Base-by-base conservation (phyloP, 768 basidiomycete genomes). In the Auriscalpium microsporum region DNA sequence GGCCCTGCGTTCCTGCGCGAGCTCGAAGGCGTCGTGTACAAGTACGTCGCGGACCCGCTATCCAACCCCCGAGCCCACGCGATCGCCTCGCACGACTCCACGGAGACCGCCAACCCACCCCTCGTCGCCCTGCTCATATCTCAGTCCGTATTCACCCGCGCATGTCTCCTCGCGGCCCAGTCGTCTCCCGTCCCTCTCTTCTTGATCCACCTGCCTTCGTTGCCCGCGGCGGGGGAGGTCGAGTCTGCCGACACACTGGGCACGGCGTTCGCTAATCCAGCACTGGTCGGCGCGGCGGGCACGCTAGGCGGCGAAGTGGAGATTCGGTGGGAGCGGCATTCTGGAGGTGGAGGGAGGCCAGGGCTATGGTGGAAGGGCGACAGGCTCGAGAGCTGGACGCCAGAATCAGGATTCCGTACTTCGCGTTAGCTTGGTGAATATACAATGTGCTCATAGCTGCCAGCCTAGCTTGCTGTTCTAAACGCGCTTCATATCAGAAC, bases 1-100 rank as follows among this genome's bases (percentile, higher is more conserved):
- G 79, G 88, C 3, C 91, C 93, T 2, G 82, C 83, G 23, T 86
- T 85, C 62, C 79, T 96, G 0, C 82, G 94, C 35, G 94, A 96
- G 66, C 76, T 94, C 72, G 94, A 96, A 65, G 94, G 94, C n/a
- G 93, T 94, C 11, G 69, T 86, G 53, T 75, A 78, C 62, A 77
- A 80, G 9, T 76, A 81, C 62, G 59, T 36, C 56, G 28, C 48
- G 33, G 44, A 11, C 48, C 2, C 11, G 14, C 37, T 10, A 19
- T 40, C 7, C 9, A 48, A 45, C 13, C 28, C 52, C 6, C 44
- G 44, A n/a, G 34, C 45, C 6, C 33, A 13, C 17, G 45, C 37
- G 21, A 58, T 53, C 35, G 59, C 60, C 42, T 16, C 19, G 14
- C 54, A 34, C 45, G 44, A 60, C 14, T 21, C 28, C 50, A 13